Percentiles rank a stretch among this genome's conserved stretches.
phyloP scores from a whole-genome alignment of 768 basidiomycete genomes.

The Postia placenta region DNA sequence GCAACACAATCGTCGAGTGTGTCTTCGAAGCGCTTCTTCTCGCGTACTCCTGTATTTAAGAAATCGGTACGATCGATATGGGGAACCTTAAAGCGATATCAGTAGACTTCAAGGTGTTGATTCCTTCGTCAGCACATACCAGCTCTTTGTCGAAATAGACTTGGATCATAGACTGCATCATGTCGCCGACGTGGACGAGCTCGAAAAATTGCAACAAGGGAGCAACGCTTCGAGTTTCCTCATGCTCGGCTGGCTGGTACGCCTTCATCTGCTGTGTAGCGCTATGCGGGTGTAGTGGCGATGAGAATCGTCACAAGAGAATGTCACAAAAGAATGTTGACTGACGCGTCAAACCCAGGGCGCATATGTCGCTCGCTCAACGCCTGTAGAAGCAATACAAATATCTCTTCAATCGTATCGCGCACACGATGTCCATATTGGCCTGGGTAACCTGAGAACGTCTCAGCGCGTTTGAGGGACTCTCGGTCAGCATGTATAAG shows the following conservation, averaged over 20 bases:
- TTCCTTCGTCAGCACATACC: slow-evolving; percentile 50
- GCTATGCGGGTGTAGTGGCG: too few species aligned
- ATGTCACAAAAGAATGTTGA: neutral
- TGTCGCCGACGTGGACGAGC: slow-evolving; percentile 94
- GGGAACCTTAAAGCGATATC: slow-evolving; percentile 44
- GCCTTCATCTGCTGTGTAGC: slow-evolving; percentile 84
- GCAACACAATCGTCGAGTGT: slow-evolving; percentile 91
- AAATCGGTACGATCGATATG: slow-evolving; percentile 95
- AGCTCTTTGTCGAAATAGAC: slow-evolving; percentile 98
- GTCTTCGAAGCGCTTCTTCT: slow-evolving; percentile 96
- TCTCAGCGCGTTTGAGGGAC: slow-evolving; percentile 86
- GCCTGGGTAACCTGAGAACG: slow-evolving; percentile 83
- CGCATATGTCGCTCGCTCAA: slow-evolving; percentile 74
- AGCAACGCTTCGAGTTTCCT: slow-evolving; percentile 77
- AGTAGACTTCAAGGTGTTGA: too few species aligned
- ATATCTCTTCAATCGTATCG: slow-evolving; percentile 92
- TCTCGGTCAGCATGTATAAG: slow-evolving; percentile 93
- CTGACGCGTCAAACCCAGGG: slow-evolving; percentile 62
- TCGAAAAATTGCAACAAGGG: slow-evolving; percentile 97
- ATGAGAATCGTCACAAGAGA: too few species aligned
- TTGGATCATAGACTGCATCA: slow-evolving; percentile 95
- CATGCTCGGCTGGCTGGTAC: slow-evolving; percentile 88
- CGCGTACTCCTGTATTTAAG: slow-evolving; percentile 84
- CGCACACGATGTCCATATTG: slow-evolving; percentile 81
- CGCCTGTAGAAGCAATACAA: slow-evolving; percentile 76